These are phyloP conservation scores for Pogostemon cablin DNA, from an alignment of 257 asterid genomes.

Conservation along the genomic window DNA sequence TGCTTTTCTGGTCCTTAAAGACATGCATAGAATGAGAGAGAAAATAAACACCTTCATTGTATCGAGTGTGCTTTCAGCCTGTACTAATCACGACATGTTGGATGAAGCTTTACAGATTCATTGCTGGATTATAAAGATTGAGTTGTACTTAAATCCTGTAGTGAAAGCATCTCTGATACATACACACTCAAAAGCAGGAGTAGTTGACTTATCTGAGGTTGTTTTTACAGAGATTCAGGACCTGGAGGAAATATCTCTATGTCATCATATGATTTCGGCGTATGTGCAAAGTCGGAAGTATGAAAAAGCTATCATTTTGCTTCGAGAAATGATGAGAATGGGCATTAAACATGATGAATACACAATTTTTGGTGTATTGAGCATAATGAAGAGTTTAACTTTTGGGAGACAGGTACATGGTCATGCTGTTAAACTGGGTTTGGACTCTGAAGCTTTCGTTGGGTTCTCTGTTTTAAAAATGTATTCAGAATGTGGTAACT, in stretches of 20 bases:
- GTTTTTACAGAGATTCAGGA: constrained; percentile 59
- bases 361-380: constrained; percentile 63
- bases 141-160: constrained; percentile 59
- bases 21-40: constrained; percentile 53
- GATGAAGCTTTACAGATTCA: constrained; percentile 69
- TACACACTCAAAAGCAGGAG: constrained; percentile 65
- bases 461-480: constrained; percentile 73
- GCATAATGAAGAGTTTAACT: constrained; percentile 47
- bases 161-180: constrained; percentile 66
- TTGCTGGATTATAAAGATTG: constrained; percentile 67
- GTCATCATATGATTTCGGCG: constrained; percentile 73
- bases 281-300: constrained; percentile 46
- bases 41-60: constrained; percentile 55
- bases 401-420: constrained; percentile 75
- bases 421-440: constrained; percentile 55
- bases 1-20: constrained; percentile 47
- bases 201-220: constrained; percentile 51
- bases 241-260: constrained; percentile 49
- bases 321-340: constrained; percentile 51
- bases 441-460: constrained; percentile 54
- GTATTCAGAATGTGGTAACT: constrained; percentile 80
- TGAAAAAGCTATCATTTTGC: constrained; percentile 51
- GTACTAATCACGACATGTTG: constrained; percentile 53
- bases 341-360: constrained; percentile 57
- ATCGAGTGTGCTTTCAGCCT: constrained; percentile 74